These are phyloP conservation scores for Parietaria judaica DNA, from an alignment of 306 rosid genomes.

Conservation along the genomic window DNA sequence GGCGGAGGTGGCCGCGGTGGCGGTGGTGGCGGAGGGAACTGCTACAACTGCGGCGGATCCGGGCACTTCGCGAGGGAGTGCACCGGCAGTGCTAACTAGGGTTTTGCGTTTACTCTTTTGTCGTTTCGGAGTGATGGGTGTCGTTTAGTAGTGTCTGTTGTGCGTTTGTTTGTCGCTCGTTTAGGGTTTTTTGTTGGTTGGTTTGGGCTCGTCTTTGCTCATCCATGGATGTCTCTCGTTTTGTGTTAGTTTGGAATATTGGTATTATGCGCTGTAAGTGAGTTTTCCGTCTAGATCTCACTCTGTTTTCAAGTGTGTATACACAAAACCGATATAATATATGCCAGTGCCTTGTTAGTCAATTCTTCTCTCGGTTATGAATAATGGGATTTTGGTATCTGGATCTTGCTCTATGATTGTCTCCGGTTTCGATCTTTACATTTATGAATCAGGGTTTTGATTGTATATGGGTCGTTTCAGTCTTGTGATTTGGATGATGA, in stretches of 20 bases:
- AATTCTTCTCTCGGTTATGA: no score
- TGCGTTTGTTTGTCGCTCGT: not conserved
- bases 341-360: constrained; percentile 7
- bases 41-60: constrained; percentile 44
- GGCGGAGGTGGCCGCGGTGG: constrained; percentile 40
- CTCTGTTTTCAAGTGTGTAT: constrained; percentile 13
- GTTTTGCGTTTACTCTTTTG: not conserved
- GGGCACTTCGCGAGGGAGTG: constrained; percentile 65
- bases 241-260: not conserved
- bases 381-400: not conserved
- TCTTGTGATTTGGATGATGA: no score
- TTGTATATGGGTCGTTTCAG: no score
- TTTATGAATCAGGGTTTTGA: no score
- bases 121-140: not conserved
- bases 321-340: constrained; percentile 9
- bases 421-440: no score
- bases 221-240: no score
- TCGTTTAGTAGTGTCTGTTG: not conserved
- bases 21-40: constrained; percentile 40
- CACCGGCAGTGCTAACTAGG: constrained; percentile 28
- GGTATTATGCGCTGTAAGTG: not conserved
- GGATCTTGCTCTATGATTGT: not conserved
- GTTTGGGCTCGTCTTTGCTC: no score
- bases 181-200: not conserved
- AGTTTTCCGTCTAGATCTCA: not conserved